These are phyloP conservation scores for Trichoderma asperellum DNA, from an alignment of 2,329 filamentous ascomycete genomes.

Conservation along the genomic window DNA sequence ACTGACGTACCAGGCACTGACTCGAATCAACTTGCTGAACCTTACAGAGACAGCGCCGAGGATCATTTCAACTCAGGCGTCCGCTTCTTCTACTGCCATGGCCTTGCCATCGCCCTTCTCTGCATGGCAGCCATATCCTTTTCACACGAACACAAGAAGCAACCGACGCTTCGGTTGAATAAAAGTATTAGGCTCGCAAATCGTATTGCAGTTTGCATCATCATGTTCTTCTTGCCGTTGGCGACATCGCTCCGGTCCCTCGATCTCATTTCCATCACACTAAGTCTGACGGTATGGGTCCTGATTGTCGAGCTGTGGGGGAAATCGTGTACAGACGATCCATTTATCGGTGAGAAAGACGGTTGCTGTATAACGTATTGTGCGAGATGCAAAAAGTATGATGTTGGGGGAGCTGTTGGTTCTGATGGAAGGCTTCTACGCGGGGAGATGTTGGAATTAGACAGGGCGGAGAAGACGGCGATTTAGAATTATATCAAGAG, in stretches of 20 bases:
- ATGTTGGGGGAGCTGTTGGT: conserved; percentile 38
- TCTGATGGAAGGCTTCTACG: conserved; percentile 39
- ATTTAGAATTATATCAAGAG: neutral
- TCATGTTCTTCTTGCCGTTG: conserved; percentile 60
- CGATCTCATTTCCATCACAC: conserved; percentile 50
- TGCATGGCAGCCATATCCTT: conserved; percentile 59
- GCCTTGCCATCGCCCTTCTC: conserved; percentile 58
- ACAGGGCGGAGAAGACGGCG: conserved; percentile 35
- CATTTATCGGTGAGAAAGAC: conserved; percentile 46
- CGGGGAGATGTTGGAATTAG: conserved; percentile 34
- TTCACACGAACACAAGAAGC: conserved; percentile 59
- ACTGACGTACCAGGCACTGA: conserved; percentile 57
- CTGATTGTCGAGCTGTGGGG: conserved; percentile 56
- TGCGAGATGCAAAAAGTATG: conserved; percentile 46
- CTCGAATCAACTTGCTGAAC: conserved; percentile 52
- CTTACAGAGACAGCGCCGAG: conserved; percentile 55
- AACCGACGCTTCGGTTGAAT: conserved; percentile 52
- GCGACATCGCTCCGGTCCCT: conserved; percentile 52
- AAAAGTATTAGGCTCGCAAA: conserved; percentile 57
- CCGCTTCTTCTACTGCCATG: conserved; percentile 67
- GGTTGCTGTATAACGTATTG: conserved; percentile 45
- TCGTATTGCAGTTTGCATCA: conserved; percentile 53
- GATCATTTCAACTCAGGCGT: conserved; percentile 56
- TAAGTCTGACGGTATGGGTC: conserved; percentile 50
- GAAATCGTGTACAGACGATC: conserved; percentile 50